These are phyloP conservation scores for Colletotrichum sp. DNA, from an alignment of 2,329 filamentous ascomycete species.

Conservation along the genomic window DNA sequence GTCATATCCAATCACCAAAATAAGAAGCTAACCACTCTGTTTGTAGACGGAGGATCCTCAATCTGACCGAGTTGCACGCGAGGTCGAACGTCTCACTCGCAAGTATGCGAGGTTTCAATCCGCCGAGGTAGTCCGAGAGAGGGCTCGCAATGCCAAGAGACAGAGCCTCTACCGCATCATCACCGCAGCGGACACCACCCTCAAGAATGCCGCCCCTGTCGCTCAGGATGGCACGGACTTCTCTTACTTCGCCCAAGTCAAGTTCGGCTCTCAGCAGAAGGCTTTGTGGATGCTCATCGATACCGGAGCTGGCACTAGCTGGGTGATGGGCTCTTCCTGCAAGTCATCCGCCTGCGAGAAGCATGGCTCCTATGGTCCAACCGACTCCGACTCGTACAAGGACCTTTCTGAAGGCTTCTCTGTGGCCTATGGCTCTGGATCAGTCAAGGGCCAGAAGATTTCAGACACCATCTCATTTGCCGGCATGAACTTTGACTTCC, in stretches of 20 bases:
- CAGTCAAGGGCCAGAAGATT: slow-evolving; percentile 70
- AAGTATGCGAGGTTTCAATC: slow-evolving; percentile 41
- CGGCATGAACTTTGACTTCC: slow-evolving; percentile 65
- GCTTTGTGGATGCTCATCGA: slow-evolving; percentile 68
- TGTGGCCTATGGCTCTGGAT: slow-evolving; percentile 79
- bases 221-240: slow-evolving; percentile 70
- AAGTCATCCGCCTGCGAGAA: slow-evolving; percentile 66
- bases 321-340: slow-evolving; percentile 81
- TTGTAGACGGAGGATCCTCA: slow-evolving; percentile 36
- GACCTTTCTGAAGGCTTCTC: slow-evolving; percentile 58
- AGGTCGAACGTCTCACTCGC: slow-evolving; percentile 40
- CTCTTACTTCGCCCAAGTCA: slow-evolving; percentile 67
- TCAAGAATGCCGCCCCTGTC: slow-evolving; percentile 58
- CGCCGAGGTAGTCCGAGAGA: slow-evolving; percentile 24
- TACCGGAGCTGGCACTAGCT: slow-evolving; percentile 75
- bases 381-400: slow-evolving; percentile 69
- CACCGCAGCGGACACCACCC: slow-evolving; percentile 48
- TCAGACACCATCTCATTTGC: slow-evolving; percentile 73
- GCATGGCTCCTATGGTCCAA: slow-evolving; percentile 73
- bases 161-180: slow-evolving; percentile 54
- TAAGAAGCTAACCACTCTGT: not conserved
- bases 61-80: slow-evolving; percentile 40
- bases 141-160: slow-evolving; percentile 32
- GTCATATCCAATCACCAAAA: not conserved
- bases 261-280: slow-evolving; percentile 60